phyloP scores from a whole-genome alignment of 306 rosid species.

The Carpinus viminea region DNA sequence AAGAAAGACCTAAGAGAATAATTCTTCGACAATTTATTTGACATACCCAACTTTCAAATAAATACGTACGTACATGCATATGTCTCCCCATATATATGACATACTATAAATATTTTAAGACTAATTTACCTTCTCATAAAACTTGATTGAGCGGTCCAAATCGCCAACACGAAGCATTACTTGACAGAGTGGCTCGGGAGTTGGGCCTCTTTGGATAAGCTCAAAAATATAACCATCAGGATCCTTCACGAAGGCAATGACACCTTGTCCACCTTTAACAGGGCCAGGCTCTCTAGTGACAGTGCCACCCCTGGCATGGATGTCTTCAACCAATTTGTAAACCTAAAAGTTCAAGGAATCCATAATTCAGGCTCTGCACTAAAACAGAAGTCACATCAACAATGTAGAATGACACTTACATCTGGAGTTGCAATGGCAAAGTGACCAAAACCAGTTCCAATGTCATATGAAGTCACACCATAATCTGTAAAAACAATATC shows the following conservation, averaged over 20 bases:
- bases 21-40: too few species aligned
- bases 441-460: slow-evolving; percentile 94
- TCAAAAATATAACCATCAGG: slow-evolving; percentile 92
- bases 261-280: slow-evolving; percentile 68
- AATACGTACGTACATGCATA: too few species aligned
- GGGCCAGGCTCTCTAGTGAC: slow-evolving; percentile 93
- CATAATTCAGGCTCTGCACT: slow-evolving; percentile 23
- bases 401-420: slow-evolving; percentile 49
- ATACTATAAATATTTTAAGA: neutral
- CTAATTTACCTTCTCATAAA: slow-evolving; percentile 77
- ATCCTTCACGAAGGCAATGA: slow-evolving; percentile 87
- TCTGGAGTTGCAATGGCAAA: slow-evolving; percentile 83
- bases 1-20: neutral
- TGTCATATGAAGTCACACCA: slow-evolving; percentile 81
- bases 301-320: slow-evolving; percentile 72
- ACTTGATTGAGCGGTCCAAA: slow-evolving; percentile 80
- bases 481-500: slow-evolving; percentile 53
- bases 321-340: slow-evolving; percentile 69
- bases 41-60: too few species aligned
- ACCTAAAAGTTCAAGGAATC: slow-evolving; percentile 48
- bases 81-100: neutral
- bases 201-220: slow-evolving; percentile 73
- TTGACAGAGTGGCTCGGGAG: slow-evolving; percentile 91
- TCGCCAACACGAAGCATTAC: slow-evolving; percentile 98
- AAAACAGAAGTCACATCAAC: slow-evolving; percentile 14